Evolutionary conservation across 805 yeast species (phyloP).

Genomic region (Pichia sporocuriosa): DNA sequence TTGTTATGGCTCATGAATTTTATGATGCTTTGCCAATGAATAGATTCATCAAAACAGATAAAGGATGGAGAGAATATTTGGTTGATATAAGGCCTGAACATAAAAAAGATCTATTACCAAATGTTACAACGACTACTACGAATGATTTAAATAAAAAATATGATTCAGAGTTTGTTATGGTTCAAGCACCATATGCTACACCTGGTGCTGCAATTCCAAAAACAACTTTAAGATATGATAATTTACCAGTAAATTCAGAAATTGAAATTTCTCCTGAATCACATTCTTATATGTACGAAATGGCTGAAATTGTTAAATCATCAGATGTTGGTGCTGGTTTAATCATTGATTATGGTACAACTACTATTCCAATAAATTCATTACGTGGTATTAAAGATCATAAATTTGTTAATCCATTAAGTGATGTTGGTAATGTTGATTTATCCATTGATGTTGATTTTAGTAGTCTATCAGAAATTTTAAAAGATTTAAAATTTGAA

Average conservation of each 20-base stretch:
- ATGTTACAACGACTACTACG: slow-evolving; percentile 15
- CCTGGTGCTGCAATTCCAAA: slow-evolving; percentile 55
- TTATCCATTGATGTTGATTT: slow-evolving; percentile 82
- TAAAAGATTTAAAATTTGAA: slow-evolving; percentile 20
- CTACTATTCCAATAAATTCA: slow-evolving; percentile 60
- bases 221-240: slow-evolving; percentile 41
- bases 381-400: slow-evolving; percentile 70
- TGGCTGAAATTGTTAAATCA: slow-evolving; percentile 34
- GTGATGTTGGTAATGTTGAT: slow-evolving; percentile 74
- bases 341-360: slow-evolving; percentile 73
- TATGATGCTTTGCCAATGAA: slow-evolving; percentile 82
- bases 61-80: slow-evolving; percentile 75
- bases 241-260: slow-evolving; percentile 48
- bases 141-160: slow-evolving; percentile 4
- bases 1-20: slow-evolving; percentile 76
- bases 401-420: slow-evolving; percentile 66
- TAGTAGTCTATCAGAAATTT: slow-evolving; percentile 41
- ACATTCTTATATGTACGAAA: slow-evolving; percentile 47
- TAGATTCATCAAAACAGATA: slow-evolving; percentile 50
- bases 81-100: slow-evolving; percentile 45
- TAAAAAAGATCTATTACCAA: slow-evolving; percentile 16
- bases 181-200: slow-evolving; percentile 52
- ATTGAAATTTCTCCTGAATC: slow-evolving; percentile 76
- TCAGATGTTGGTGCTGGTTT: slow-evolving; percentile 54
- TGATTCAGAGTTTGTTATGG: slow-evolving; percentile 43